A percentile compares a stretch with the other conserved stretches of the same genome.
Evolutionary conservation across 129 eudicot genomes (phyloP).

Genomic region (Pulicaria dysenterica): DNA sequence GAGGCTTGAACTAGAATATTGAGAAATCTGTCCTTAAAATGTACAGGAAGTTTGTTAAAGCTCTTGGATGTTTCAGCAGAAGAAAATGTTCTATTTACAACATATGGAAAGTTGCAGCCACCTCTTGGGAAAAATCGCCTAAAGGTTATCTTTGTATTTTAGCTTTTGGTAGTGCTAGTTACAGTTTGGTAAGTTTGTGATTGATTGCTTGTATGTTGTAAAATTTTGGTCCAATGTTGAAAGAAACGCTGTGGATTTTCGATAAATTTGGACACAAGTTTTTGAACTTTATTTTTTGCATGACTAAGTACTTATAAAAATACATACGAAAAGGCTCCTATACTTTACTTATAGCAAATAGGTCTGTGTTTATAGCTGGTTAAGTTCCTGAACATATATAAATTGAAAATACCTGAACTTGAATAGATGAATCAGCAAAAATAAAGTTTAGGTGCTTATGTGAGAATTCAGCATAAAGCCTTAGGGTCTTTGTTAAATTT

Average conservation of each 20-base stretch:
- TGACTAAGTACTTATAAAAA: background rate
- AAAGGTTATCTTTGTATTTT: slow-evolving; percentile 56
- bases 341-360: background rate
- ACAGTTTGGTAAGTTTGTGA: slow-evolving; percentile 4
- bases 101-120: slow-evolving; percentile 93
- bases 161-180: slow-evolving; percentile 12
- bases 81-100: slow-evolving; percentile 60
- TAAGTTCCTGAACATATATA: background rate
- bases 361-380: background rate
- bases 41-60: slow-evolving; percentile 73
- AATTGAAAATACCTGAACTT: background rate
- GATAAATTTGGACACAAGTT: background rate
- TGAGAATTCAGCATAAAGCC: background rate
- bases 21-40: slow-evolving; percentile 16
- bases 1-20: slow-evolving; percentile 20
- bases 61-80: slow-evolving; percentile 74
- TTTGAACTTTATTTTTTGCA: background rate
- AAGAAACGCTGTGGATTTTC: background rate
- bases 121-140: slow-evolving; percentile 95
- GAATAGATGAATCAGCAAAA: background rate
- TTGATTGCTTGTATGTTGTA: slow-evolving; percentile 15
- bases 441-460: background rate
- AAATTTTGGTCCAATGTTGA: background rate
- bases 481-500: background rate
- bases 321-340: background rate